These are phyloP conservation scores for Colletotrichum sp. DNA, from an alignment of 2,329 filamentous ascomycete genomes.

Conservation along the genomic window DNA sequence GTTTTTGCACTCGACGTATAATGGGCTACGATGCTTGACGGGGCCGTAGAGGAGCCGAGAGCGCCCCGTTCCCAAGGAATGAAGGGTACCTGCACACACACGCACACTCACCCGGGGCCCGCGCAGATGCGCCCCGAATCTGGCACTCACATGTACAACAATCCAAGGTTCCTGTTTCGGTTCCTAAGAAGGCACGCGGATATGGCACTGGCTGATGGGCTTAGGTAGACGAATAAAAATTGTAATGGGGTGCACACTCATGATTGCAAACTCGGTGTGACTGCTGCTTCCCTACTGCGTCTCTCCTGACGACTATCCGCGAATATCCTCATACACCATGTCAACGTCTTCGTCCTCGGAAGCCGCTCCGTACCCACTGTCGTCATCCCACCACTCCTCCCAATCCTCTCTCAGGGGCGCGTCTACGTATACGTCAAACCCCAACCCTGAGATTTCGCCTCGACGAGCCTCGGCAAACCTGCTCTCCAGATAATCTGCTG, in stretches of 20 bases:
- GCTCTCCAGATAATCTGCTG: neutral
- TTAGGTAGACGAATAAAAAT: conserved; percentile 25
- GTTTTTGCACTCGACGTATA: neutral
- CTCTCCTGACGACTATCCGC: neutral
- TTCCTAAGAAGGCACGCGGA: conserved; percentile 17
- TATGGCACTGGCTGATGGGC: conserved; percentile 22
- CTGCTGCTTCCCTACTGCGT: neutral
- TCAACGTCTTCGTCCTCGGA: neutral
- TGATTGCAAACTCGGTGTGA: neutral
- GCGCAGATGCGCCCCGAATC: conserved; percentile 6
- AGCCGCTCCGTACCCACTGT: neutral
- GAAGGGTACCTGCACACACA: neutral
- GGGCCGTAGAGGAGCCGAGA: neutral
- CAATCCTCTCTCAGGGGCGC: neutral
- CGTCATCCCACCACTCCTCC: neutral
- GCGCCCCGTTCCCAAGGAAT: neutral
- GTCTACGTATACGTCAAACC: neutral
- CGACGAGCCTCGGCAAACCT: neutral
- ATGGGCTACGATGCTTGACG: neutral
- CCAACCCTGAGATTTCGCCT: neutral
- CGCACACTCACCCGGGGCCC: neutral
- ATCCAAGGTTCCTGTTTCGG: conserved; percentile 15
- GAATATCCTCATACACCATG: neutral
- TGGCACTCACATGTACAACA: conserved; percentile 23
- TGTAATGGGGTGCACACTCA: conserved; percentile 18